Evolutionary conservation across 768 basidiomycete genomes (phyloP).

Genomic region (Favolaschia claudopus): DNA sequence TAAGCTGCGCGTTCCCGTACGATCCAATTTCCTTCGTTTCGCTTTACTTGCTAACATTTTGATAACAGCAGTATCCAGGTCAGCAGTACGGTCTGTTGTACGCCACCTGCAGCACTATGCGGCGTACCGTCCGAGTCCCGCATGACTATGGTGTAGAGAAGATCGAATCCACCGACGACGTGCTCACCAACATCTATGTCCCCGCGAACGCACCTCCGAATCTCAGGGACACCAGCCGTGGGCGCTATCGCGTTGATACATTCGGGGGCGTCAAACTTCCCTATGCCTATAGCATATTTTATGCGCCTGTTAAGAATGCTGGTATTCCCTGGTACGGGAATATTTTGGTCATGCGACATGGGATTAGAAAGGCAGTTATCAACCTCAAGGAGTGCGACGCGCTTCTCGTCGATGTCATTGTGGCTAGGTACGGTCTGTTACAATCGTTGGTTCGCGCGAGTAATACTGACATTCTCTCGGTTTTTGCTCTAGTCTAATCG

Average conservation of each 20-base stretch:
- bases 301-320: no score
- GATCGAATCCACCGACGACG: not conserved
- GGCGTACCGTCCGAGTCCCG: not conserved
- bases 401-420: not conserved
- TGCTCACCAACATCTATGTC: not conserved
- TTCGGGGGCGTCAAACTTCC: not conserved
- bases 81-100: not conserved
- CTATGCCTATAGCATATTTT: not conserved
- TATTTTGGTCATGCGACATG: not conserved
- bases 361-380: not conserved
- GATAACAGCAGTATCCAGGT: no score
- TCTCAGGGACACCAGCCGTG: not conserved
- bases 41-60: no score
- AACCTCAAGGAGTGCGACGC: not conserved
- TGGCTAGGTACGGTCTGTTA: no score
- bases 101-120: not conserved
- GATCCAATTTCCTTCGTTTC: no score
- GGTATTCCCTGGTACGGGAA: not conserved
- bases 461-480: no score
- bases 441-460: no score
- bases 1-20: no score
- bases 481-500: no score
- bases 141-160: not conserved
- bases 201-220: not conserved
- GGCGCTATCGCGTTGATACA: not conserved